Conservation (phyloP, 2,329 filamentous ascomycete genomes). For the Talaromyces verruculosus region DNA sequence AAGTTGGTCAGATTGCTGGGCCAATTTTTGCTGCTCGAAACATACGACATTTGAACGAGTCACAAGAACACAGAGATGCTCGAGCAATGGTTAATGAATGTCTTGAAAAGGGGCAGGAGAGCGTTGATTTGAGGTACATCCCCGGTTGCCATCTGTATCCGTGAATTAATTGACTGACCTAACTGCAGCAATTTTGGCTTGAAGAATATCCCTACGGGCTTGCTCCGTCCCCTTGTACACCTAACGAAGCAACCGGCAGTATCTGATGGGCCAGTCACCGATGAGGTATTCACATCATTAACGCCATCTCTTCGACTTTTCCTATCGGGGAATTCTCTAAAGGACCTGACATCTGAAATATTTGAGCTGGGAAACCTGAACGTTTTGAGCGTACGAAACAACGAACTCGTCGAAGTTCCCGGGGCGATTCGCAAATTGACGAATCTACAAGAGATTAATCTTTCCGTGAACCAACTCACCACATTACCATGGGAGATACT, state of each 20-base stretch:
- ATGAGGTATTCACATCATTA: constrained; percentile 41
- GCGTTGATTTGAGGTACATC: constrained; percentile 46
- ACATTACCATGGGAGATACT: constrained; percentile 49
- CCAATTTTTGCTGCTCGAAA: constrained; percentile 24
- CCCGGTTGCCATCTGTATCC: too few species aligned
- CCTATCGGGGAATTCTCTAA: constrained; percentile 45
- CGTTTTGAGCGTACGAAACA: constrained; percentile 49
- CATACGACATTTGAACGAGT: constrained; percentile 29
- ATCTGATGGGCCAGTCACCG: constrained; percentile 34
- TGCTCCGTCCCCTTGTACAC: constrained; percentile 40
- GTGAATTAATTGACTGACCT: too few species aligned
- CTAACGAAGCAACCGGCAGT: constrained; percentile 43
- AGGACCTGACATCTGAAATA: constrained; percentile 39
- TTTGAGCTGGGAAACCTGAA: constrained; percentile 44
- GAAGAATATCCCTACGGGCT: constrained; percentile 32
- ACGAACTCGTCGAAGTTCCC: constrained; percentile 45
- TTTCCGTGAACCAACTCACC: constrained; percentile 45
- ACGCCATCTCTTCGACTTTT: constrained; percentile 46
- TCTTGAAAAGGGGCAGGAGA: constrained; percentile 46
- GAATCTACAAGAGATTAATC: constrained; percentile 46
- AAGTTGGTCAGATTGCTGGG: background rate
- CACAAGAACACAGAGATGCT: constrained; percentile 39
- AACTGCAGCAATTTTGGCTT: constrained; percentile 31
- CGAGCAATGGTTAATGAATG: constrained; percentile 41
- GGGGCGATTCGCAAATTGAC: constrained; percentile 43